These are phyloP conservation scores for Trichoderma endophyticum DNA, from an alignment of 2,329 filamentous ascomycete genomes.

Conservation along the genomic window DNA sequence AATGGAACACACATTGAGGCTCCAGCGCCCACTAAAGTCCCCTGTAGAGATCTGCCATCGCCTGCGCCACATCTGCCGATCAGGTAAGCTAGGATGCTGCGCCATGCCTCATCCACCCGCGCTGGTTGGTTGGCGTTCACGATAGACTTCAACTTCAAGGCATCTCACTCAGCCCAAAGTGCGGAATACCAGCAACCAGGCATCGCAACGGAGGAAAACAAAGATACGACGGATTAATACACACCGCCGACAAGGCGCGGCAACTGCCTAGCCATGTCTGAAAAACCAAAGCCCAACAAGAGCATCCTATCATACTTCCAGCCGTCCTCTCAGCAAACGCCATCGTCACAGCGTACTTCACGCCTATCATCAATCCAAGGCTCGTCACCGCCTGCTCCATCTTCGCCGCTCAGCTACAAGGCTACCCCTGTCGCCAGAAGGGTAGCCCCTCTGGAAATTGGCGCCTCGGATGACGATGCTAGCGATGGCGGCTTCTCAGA, in stretches of 20 bases:
- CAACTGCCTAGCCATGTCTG: background rate
- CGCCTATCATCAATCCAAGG: constrained; percentile 20
- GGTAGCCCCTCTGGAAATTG: constrained; percentile 44
- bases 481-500: constrained; percentile 53
- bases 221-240: background rate
- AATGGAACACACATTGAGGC: background rate
- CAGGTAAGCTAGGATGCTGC: constrained; percentile 7
- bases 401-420: constrained; percentile 28
- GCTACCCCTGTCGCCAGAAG: constrained; percentile 24
- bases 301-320: constrained; percentile 41
- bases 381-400: constrained; percentile 24
- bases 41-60: background rate
- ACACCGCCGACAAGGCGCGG: background rate
- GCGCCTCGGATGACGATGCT: constrained; percentile 70
- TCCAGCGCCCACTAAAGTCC: background rate
- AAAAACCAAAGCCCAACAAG: constrained; percentile 27
- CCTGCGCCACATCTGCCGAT: constrained; percentile 15
- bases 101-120: constrained; percentile 1
- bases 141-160: background rate
- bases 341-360: constrained; percentile 14
- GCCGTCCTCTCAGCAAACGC: constrained; percentile 21
- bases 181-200: background rate
- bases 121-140: background rate
- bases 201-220: background rate
- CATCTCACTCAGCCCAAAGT: background rate